Conservation (phyloP, 495 filamentous ascomycete species). For the Bacidia rubella region DNA sequence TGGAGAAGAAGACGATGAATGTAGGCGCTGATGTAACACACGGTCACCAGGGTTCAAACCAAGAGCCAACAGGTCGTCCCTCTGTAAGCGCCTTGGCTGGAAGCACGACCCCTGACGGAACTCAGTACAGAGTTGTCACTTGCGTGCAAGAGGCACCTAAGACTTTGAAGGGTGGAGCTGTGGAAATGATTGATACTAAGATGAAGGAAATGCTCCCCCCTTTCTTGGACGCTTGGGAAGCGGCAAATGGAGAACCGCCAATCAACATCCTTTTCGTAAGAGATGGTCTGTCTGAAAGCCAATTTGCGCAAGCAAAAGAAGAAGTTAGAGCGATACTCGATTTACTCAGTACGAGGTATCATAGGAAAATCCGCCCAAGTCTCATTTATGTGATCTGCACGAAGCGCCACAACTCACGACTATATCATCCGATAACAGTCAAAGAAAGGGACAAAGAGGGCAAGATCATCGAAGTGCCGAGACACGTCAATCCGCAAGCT, state of each 20-base stretch:
- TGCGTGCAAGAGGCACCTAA: neutral
- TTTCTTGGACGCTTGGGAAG: constrained; percentile 45
- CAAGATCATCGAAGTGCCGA: no score
- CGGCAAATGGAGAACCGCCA: constrained; percentile 34
- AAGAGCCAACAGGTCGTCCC: constrained; percentile 38
- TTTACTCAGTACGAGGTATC: constrained; percentile 46
- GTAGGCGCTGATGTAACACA: constrained; percentile 84
- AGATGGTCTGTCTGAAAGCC: constrained; percentile 81
- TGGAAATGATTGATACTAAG: neutral
- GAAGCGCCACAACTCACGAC: constrained; percentile 84
- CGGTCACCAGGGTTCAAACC: constrained; percentile 53
- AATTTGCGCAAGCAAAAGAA: constrained; percentile 47
- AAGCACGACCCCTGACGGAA: constrained; percentile 45
- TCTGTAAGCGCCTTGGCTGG: constrained; percentile 60
- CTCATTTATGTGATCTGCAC: constrained; percentile 40
- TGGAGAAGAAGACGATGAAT: constrained; percentile 54
- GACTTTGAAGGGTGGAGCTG: constrained; percentile 27
- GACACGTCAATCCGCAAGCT: constrained; percentile 46
- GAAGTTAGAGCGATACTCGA: constrained; percentile 45
- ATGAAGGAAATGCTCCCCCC: constrained; percentile 42
- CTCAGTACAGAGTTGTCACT: constrained; percentile 49
- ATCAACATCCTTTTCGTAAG: constrained; percentile 73
- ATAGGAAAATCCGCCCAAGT: constrained; percentile 14
- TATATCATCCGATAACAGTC: constrained; percentile 48
- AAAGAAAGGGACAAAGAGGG: no score